Conservation (phyloP, 306 rosid genomes). For the Acacia crassicarpa region DNA sequence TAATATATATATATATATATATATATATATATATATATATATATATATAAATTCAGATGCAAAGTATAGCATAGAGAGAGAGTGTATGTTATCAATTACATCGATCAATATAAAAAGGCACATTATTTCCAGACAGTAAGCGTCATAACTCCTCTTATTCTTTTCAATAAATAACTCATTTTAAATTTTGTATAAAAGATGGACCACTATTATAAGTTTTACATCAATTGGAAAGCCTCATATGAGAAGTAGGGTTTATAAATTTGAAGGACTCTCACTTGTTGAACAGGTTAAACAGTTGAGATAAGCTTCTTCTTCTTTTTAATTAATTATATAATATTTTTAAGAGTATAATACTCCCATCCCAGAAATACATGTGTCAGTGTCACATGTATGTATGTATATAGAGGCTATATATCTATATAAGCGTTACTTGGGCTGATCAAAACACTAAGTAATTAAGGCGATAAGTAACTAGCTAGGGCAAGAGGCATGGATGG, state of each 20-base stretch:
- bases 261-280: too few relatives aligned
- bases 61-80: not conserved
- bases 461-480: not conserved
- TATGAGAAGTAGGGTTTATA: too few relatives aligned
- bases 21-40: too few relatives aligned
- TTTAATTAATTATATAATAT: too few relatives aligned
- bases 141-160: not conserved
- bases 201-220: too few relatives aligned
- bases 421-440: not conserved
- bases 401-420: slow-evolving; percentile 4
- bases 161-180: not conserved
- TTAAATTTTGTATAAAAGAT: not conserved
- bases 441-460: not conserved
- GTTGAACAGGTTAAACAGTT: too few relatives aligned
- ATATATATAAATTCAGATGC: not conserved
- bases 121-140: not conserved
- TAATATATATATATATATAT: too few relatives aligned
- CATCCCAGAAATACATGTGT: not conserved
- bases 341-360: too few relatives aligned
- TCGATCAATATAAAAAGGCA: not conserved
- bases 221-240: too few relatives aligned
- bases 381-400: not conserved
- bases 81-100: not conserved
- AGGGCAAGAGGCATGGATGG: slow-evolving; percentile 41
- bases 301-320: not conserved